Conservation (phyloP, 495 filamentous ascomycete species). For the Staphylotrichum tortipilum region DNA sequence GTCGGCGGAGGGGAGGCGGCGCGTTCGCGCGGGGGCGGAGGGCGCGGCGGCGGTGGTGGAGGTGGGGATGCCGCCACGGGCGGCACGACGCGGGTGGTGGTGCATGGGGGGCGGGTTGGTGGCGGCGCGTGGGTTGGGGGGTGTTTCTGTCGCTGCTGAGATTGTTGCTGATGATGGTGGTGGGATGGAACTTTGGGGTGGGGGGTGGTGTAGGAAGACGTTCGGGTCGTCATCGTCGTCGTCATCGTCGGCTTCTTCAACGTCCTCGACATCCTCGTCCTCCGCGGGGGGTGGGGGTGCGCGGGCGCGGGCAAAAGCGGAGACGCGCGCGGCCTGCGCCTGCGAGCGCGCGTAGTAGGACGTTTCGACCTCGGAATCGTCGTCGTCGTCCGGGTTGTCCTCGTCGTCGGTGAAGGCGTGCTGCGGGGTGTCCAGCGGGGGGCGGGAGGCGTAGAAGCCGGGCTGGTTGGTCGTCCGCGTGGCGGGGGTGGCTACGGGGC, state of each 20-base stretch:
- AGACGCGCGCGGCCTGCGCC: slow-evolving; percentile 5
- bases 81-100: neutral
- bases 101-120: neutral
- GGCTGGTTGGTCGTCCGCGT: too few species aligned
- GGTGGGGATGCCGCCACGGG: too few species aligned
- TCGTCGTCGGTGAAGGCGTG: slow-evolving; percentile 3
- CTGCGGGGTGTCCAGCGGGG: neutral
- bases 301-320: neutral
- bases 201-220: too few species aligned
- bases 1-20: neutral
- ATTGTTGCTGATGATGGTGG: slow-evolving; percentile 2
- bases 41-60: too few species aligned
- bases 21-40: neutral
- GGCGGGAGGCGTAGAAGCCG: neutral
- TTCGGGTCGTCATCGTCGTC: slow-evolving; percentile 24
- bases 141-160: neutral
- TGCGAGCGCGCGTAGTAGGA: slow-evolving; percentile 15
- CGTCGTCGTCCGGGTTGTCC: slow-evolving; percentile 5
- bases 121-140: neutral
- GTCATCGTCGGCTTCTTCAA: slow-evolving; percentile 18
- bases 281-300: neutral
- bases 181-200: neutral
- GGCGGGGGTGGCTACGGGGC: too few species aligned
- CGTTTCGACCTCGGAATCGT: slow-evolving; percentile 17
- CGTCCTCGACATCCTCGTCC: neutral